A percentile compares a stretch with the other conserved stretches of the same genome.
Evolutionary conservation across 148 eudicot genomes (phyloP).

Genomic region (Rhododendron griersonianum): DNA sequence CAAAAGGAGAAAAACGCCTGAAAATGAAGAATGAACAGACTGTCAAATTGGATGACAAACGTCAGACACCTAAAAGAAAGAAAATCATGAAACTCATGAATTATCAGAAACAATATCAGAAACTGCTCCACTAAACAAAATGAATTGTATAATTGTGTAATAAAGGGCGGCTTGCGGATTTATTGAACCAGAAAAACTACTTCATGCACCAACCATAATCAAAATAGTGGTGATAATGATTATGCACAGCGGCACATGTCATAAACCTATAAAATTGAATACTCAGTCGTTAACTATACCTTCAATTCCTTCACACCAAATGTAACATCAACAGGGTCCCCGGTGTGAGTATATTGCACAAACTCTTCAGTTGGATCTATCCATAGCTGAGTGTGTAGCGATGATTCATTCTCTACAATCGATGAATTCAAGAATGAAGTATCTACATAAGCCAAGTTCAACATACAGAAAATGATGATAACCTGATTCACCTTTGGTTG

Average conservation of each 20-base stretch:
- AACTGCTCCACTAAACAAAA: constrained; percentile 4
- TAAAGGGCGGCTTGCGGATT: neutral
- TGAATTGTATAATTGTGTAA: neutral
- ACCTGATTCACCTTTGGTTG: constrained; percentile 69
- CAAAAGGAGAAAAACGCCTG: constrained; percentile 96
- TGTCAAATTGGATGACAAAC: neutral
- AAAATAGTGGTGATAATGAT: neutral
- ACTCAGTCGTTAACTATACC: constrained; percentile 28
- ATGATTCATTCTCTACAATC: constrained; percentile 77
- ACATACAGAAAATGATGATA: neutral
- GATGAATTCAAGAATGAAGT: constrained; percentile 6
- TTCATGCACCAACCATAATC: neutral
- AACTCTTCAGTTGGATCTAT: constrained; percentile 98
- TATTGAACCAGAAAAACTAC: neutral
- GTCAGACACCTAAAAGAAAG: neutral
- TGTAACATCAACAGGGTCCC: constrained; percentile 89
- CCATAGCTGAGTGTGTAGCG: constrained; percentile 93
- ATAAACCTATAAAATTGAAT: neutral
- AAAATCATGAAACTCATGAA: neutral
- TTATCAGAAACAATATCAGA: neutral
- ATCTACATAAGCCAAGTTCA: neutral
- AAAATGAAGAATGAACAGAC: constrained; percentile 16
- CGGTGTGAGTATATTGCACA: constrained; percentile 75
- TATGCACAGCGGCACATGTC: neutral
- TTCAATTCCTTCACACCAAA: constrained; percentile 89